Evolutionary conservation across 441 rosid species (phyloP).

Genomic region (Pelargonium australe): DNA sequence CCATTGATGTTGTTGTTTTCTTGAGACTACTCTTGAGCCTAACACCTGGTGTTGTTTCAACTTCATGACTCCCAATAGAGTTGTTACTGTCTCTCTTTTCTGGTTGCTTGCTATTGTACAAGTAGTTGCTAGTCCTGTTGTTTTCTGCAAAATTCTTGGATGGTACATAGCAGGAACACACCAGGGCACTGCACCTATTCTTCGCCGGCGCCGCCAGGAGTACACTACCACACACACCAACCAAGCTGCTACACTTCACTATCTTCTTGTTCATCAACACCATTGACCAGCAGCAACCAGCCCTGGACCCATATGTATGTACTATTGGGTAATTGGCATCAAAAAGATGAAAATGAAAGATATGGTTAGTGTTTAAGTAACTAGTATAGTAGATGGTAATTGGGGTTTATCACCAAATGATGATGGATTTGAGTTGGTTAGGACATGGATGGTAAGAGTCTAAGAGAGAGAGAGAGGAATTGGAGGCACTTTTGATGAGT

Average conservation of each 20-base stretch:
- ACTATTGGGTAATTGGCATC: too few relatives aligned
- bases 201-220: slow-evolving; percentile 69
- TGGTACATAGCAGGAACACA: slow-evolving; percentile 65
- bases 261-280: too few relatives aligned
- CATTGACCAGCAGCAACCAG: too few relatives aligned
- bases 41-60: not conserved
- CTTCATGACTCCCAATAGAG: slow-evolving; percentile 28
- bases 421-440: not conserved
- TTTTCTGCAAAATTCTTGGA: slow-evolving; percentile 30
- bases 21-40: slow-evolving; percentile 50
- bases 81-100: slow-evolving; percentile 28
- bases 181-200: slow-evolving; percentile 57
- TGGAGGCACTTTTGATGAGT: not conserved
- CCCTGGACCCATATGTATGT: too few relatives aligned
- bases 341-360: too few relatives aligned
- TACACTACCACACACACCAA: slow-evolving; percentile 14
- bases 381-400: too few relatives aligned
- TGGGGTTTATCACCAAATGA: too few relatives aligned
- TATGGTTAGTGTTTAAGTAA: too few relatives aligned
- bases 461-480: slow-evolving; percentile 17
- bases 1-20: slow-evolving; percentile 24
- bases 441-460: not conserved
- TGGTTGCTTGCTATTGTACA: slow-evolving; percentile 25
- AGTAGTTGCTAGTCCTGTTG: slow-evolving; percentile 5
- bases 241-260: too few relatives aligned